Evolutionary conservation across 345 rosid genomes (phyloP).

Genomic region (Gossypium longicalyx): DNA sequence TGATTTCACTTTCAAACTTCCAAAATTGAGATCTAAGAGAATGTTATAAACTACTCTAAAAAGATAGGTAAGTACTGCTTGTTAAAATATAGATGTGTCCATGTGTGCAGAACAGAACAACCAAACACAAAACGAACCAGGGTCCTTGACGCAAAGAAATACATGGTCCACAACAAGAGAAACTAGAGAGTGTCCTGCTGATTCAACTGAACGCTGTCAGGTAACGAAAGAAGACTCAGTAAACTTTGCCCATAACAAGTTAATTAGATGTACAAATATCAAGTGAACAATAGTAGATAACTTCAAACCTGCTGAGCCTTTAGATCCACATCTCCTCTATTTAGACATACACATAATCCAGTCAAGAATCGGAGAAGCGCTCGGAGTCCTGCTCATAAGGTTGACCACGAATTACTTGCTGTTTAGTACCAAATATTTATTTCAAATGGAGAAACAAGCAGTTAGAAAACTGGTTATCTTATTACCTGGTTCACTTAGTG

Average conservation of each 20-base stretch:
- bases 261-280: conserved; percentile 3
- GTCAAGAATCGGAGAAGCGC: conserved; percentile 96
- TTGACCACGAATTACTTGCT: conserved; percentile 8
- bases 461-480: neutral
- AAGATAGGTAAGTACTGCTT: neutral
- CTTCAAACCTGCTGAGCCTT: conserved; percentile 70
- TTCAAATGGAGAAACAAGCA: neutral
- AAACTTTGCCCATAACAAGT: conserved; percentile 11
- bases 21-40: neutral
- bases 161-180: conserved; percentile 93
- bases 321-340: conserved; percentile 89
- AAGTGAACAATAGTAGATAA: neutral
- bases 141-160: conserved; percentile 89
- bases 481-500: conserved; percentile 96
- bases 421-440: neutral
- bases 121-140: conserved; percentile 53
- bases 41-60: neutral
- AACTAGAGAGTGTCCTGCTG: conserved; percentile 86
- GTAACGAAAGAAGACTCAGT: conserved; percentile 17
- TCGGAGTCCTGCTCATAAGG: conserved; percentile 68
- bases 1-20: neutral
- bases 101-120: neutral
- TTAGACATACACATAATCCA: conserved; percentile 86
- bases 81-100: neutral
- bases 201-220: conserved; percentile 71